Base-by-base conservation (phyloP, 163 green algal genomes). In the Smithsoniella earleae region DNA sequence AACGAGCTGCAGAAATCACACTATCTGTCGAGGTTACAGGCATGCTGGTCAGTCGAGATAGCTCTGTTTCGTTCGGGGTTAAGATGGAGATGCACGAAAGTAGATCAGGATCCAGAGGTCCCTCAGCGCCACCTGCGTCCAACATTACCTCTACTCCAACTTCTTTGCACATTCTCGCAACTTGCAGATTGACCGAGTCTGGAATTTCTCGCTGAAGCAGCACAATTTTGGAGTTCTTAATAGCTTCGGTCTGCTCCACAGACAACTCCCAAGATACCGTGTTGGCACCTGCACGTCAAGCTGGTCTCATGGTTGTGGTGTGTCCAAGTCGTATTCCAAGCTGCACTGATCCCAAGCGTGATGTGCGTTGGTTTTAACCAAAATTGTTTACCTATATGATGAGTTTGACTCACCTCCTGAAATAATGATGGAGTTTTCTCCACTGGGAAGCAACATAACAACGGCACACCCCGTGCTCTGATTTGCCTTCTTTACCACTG, bases 361-460 rank as follows among this genome's bases (percentile, higher is more conserved):
- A n/a, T n/a, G n/a, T n/a, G n/a, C n/a, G 76, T 92, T 92, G 16
- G 86, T 84, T 8, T n/a, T n/a, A n/a, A n/a, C n/a, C n/a, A n/a
- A n/a, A n/a, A n/a, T n/a, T n/a, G n/a, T n/a, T n/a, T n/a, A n/a
- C n/a, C n/a, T n/a, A n/a, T n/a, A n/a, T n/a, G n/a, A n/a, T n/a
- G n/a, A n/a, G n/a, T n/a, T n/a, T n/a, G n/a, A n/a, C n/a, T n/a
- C n/a, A n/a, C 86, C 85, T 1, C 91, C 91, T 0, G 95, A 88
- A 43, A 97, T 91, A 28, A 96, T 84, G 74, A 97, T 97, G 79
- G 82, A 90, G 83, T 97, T 97, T 77, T 97, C 88, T 87, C 88
- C 89, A 37, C 66, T 78, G 1, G 82, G 78, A 64, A 96, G 87
- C 25, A 97, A 73, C 37, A 96, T 80, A 58, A 97, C 92, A 63